These are phyloP conservation scores for Pelargonium australe DNA, from an alignment of 441 rosid genomes.

Conservation along the genomic window DNA sequence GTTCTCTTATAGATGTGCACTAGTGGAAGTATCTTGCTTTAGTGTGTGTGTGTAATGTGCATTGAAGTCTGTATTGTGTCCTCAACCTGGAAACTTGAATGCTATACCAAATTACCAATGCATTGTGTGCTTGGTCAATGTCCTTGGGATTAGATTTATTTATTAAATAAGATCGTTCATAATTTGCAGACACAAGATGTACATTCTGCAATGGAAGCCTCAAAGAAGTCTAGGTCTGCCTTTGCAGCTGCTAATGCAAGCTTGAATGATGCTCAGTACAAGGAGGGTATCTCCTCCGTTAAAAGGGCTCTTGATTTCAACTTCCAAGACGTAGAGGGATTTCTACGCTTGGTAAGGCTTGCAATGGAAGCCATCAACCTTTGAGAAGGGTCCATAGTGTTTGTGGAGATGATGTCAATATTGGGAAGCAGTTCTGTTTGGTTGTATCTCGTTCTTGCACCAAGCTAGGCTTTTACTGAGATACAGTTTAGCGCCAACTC, in stretches of 20 bases:
- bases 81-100: background rate
- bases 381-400: conserved; percentile 28
- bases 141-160: background rate
- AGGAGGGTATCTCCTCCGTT: conserved; percentile 55
- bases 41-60: background rate
- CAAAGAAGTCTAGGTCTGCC: conserved; percentile 68
- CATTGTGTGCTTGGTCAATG: background rate
- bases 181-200: conserved; percentile 71
- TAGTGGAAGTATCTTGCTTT: background rate
- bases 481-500: conserved; percentile 13
- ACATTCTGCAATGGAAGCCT: conserved; percentile 85
- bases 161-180: conserved; percentile 12
- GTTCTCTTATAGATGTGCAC: too few relatives aligned
- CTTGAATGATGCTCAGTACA: conserved; percentile 42
- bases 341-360: conserved; percentile 67
- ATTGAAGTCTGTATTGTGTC: too few relatives aligned
- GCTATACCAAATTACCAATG: background rate
- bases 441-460: conserved; percentile 18
- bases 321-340: conserved; percentile 84
- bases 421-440: conserved; percentile 22
- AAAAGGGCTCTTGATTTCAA: conserved; percentile 87
- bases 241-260: conserved; percentile 49
- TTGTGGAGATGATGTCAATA: conserved; percentile 22
- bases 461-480: conserved; percentile 17
- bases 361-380: conserved; percentile 76